Base-by-base conservation (phyloP, 305 asterid species). In the Fraxinus albicans region DNA sequence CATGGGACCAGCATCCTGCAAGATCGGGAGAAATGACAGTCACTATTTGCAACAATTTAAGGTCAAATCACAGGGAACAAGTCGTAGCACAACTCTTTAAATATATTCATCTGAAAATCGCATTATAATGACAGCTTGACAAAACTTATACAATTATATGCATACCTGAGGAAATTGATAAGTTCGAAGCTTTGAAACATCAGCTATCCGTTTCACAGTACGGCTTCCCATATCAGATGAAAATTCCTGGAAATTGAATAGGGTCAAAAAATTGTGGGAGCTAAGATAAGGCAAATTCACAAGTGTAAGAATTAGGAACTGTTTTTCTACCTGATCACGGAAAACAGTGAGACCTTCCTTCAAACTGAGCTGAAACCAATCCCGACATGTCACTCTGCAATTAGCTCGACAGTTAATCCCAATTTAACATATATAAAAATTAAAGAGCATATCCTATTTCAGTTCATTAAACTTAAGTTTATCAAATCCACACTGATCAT, bases 351-450 rank as follows among this genome's bases (percentile, higher is more conserved):
- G 98, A 80, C 99, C 98, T 88, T 96, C 98, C 92, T 96, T 96
- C 82, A 96, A 86, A 87, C 98, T 96, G 69, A 96, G 97, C 92
- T 96, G 99, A 93, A 96, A 96, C 98, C 99, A 94, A 86, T 96
- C 98, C 75, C 99, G 98, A 87, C 99, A 96, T 67, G 99, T 96
- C 77, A 96, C 99, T 90, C 99, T 94, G 89, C 81, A 87, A 87
- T 82, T 85, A 79, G 50, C 17, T 80, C 60, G 81, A 63, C 40
- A 33, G 84, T 82, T 76, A 82, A 73, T 70, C 77, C 81, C 81
- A 86, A 13, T 50, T 78, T 8, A 67, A 70, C 0, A 10, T 8
- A 40, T 47, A 67, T 4, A 17, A 83, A 76, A 76, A 25, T 1
- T 17, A 8, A 72, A 60, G 50, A 0, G 65, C 40, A 78, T 40